Percentiles rank a stretch among this genome's conserved stretches.
Conservation (phyloP, 1,139 yeast species). For the Chernovozyma sophiae-reginae region DNA sequence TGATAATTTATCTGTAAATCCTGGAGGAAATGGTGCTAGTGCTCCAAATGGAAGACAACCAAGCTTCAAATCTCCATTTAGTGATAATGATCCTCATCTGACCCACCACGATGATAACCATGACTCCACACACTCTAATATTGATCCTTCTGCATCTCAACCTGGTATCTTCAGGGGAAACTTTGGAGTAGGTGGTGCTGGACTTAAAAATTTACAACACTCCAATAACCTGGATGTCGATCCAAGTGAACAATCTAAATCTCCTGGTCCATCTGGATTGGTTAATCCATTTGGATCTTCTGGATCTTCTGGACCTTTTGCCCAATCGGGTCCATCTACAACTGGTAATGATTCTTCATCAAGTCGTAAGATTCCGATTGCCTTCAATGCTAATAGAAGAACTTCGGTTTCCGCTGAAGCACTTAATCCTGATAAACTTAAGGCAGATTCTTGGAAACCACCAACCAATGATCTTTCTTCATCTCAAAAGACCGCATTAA, state of each 20-base stretch:
- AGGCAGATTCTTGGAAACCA: constrained; percentile 68
- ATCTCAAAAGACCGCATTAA: constrained; percentile 65
- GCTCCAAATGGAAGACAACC: constrained; percentile 36
- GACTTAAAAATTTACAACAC: not conserved
- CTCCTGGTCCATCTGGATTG: not conserved
- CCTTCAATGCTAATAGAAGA: constrained; percentile 78
- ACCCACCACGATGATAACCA: constrained; percentile 22
- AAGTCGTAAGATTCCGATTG: constrained; percentile 37
- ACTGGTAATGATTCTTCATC: constrained; percentile 14
- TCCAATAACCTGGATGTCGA: constrained; percentile 17
- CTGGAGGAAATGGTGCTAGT: constrained; percentile 15
- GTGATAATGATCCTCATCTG: constrained; percentile 60
- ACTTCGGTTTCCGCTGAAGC: constrained; percentile 86
- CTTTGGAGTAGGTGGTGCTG: constrained; percentile 5
- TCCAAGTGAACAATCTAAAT: constrained; percentile 18
- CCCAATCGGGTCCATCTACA: too few relatives aligned
- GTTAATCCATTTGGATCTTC: not conserved
- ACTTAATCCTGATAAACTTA: constrained; percentile 51
- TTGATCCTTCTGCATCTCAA: constrained; percentile 4
- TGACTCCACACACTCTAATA: constrained; percentile 1
- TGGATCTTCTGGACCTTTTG: constrained; percentile 7
- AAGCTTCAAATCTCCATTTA: constrained; percentile 62
- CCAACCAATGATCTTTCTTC: constrained; percentile 62
- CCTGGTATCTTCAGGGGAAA: constrained; percentile 11
- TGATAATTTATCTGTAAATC: constrained; percentile 23